Evolutionary conservation across 768 basidiomycete species (phyloP), one percentile per base, ranked within the genome.

Genomic region (Leccinum incarnatum): DNA sequence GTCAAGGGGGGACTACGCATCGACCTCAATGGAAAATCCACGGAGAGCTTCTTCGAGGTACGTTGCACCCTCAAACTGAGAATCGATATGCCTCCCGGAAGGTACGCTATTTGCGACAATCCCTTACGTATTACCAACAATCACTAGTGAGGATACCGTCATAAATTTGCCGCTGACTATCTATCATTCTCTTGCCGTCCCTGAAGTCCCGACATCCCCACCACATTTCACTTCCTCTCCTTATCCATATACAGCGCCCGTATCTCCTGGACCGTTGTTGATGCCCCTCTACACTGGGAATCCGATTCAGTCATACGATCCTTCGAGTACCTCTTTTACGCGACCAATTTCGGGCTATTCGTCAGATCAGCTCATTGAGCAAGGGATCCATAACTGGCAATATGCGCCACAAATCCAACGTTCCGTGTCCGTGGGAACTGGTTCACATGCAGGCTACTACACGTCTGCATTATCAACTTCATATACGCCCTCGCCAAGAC

Each of bases 1-100:
- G 83, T 88, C 12, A 81, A 78, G 57, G 88, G 87, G 25, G 89
- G 88, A 5, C 65, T 72, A 5, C 77, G 87, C 9, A 70, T 83
- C n/a, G 84, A 82, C n/a, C 80, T 78, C 59, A 79, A 80, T 55
- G 72, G 59, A 57, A 66, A 62, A 65, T 58, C 14, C 8, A 80
- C 79, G 4, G 81, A 85, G 23, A 72, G 81, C 27, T 75, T 93
- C 11, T 93, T 93, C 57, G 86, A 89, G 67, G 81, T 93, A 29
- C 76, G 80, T 47, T 88, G 87, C 60, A 72, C 79, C 14, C 76
- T 91, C n/a, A 76, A 74, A 25, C 74, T 92, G 53, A 86, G 78
- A 67, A 77, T 93, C 53, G 75, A 75, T n/a, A 86, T 90, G 85
- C n/a, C 64, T 34, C 73, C 87, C 45, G 88, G 84, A 68, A 87